A percentile compares a stretch with the other conserved stretches of the same genome.
Evolutionary conservation across 495 filamentous ascomycete species (phyloP).

Genomic region (Talaromyces nanjingensis): DNA sequence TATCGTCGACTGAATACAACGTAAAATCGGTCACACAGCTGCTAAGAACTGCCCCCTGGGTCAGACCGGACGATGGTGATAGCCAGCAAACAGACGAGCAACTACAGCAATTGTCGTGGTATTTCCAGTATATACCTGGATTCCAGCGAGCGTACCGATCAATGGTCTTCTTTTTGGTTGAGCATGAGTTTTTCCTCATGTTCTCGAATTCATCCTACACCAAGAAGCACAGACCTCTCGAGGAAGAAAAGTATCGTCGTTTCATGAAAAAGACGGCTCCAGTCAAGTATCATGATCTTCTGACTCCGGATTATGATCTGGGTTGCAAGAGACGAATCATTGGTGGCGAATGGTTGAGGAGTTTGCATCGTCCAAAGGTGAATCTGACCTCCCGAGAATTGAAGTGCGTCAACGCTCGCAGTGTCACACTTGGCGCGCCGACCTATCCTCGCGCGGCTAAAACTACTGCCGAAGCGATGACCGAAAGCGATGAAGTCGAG

Average conservation of each 20-base stretch:
- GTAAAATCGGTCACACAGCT: constrained; percentile 55
- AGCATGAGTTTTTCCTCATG: constrained; percentile 28
- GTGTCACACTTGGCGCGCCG: constrained; percentile 45
- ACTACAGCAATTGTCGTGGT: constrained; percentile 15
- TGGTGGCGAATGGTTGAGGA: constrained; percentile 48
- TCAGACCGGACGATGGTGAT: constrained; percentile 19
- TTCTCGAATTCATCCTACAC: constrained; percentile 23
- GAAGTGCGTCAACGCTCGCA: constrained; percentile 37
- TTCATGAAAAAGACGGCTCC: constrained; percentile 47
- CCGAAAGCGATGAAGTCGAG: constrained; percentile 28
- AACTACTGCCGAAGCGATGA: constrained; percentile 17
- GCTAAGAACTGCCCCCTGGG: constrained; percentile 59
- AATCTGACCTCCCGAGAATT: constrained; percentile 51
- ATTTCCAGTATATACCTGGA: constrained; percentile 36
- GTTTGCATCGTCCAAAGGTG: constrained; percentile 46
- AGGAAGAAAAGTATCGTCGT: constrained; percentile 32
- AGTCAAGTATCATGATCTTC: constrained; percentile 55
- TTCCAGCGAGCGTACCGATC: constrained; percentile 26
- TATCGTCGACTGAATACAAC: constrained; percentile 30
- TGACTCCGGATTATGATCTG: constrained; percentile 54
- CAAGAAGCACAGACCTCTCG: constrained; percentile 18
- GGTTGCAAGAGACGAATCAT: constrained; percentile 58
- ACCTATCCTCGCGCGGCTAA: background rate
- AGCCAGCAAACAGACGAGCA: constrained; percentile 26
- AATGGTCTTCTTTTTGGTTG: constrained; percentile 26